phyloP scores from a whole-genome alignment of 140 eudicot species.

The Bidens hawaiensis region DNA sequence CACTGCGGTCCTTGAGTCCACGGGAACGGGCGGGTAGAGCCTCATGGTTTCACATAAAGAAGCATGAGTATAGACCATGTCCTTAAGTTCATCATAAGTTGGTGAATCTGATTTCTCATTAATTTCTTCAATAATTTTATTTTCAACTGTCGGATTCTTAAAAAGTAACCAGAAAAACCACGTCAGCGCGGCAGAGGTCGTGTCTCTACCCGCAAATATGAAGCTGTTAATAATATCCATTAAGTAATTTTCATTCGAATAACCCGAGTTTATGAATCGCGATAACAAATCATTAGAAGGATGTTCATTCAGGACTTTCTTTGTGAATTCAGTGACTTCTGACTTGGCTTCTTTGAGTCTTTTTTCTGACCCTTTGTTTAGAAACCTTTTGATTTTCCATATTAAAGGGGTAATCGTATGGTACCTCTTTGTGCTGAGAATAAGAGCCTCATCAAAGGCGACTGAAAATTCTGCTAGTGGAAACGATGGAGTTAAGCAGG shows the following conservation, averaged over 20 bases:
- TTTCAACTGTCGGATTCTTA: slow-evolving; percentile 40
- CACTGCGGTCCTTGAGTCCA: too few species aligned
- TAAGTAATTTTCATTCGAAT: slow-evolving; percentile 45
- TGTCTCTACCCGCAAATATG: slow-evolving; percentile 72
- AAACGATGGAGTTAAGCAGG: slow-evolving; percentile 22
- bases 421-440: slow-evolving; percentile 16
- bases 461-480: slow-evolving; percentile 19
- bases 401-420: slow-evolving; percentile 12
- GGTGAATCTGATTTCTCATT: slow-evolving; percentile 19
- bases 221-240: slow-evolving; percentile 67
- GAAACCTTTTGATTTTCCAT: slow-evolving; percentile 28
- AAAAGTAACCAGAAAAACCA: slow-evolving; percentile 75
- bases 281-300: slow-evolving; percentile 26
- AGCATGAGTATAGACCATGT: slow-evolving; percentile 56
- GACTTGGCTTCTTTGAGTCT: slow-evolving; percentile 20
- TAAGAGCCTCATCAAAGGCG: slow-evolving; percentile 37
- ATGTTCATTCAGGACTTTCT: slow-evolving; percentile 13
- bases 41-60: too few species aligned
- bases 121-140: slow-evolving; percentile 43
- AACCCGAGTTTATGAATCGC: slow-evolving; percentile 31
- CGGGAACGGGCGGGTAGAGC: too few species aligned
- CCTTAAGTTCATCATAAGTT: slow-evolving; percentile 55
- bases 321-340: slow-evolving; percentile 31
- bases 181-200: slow-evolving; percentile 71
- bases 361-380: slow-evolving; percentile 38